Percentiles rank a stretch among this genome's conserved stretches.
phyloP scores from a whole-genome alignment of 768 basidiomycete genomes.

The Calocybe cyanea region DNA sequence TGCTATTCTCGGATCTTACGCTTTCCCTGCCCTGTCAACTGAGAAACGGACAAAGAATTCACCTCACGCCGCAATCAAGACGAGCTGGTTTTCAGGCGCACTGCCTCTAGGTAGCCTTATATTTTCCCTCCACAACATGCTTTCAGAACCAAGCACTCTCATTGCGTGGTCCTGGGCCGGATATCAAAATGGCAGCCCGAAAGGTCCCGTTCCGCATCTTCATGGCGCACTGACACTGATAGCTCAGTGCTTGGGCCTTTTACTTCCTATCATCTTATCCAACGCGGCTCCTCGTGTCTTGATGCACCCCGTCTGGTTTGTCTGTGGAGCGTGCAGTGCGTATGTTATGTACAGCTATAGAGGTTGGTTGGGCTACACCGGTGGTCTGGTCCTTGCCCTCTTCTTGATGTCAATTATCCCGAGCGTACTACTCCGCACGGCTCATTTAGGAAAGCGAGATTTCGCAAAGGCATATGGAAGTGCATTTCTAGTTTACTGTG shows the following conservation, averaged over 20 bases:
- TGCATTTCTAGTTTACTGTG: conserved; percentile 56
- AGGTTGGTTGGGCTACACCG: conserved; percentile 68
- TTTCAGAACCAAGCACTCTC: conserved; percentile 74
- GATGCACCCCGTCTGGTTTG: conserved; percentile 49
- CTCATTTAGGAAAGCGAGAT: conserved; percentile 32
- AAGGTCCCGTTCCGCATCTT: conserved; percentile 70
- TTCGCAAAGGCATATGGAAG: conserved; percentile 49
- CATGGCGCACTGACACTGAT: conserved; percentile 68
- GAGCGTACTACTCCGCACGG: conserved; percentile 43
- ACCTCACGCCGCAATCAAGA: background rate
- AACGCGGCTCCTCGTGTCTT: conserved; percentile 24
- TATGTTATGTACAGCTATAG: conserved; percentile 55
- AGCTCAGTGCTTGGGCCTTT: conserved; percentile 55
- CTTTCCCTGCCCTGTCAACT: conserved; percentile 29
- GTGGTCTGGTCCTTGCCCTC: conserved; percentile 57
- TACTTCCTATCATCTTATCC: conserved; percentile 29
- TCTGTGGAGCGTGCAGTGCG: conserved; percentile 47
- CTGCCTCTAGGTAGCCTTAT: conserved; percentile 64
- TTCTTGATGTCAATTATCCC: conserved; percentile 68
- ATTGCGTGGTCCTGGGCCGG: conserved; percentile 90
- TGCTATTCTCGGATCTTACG: conserved; percentile 54
- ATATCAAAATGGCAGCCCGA: conserved; percentile 56
- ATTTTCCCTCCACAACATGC: conserved; percentile 68
- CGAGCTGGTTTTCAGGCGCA: conserved; percentile 28
- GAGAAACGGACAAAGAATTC: background rate